phyloP scores from a whole-genome alignment of 2,329 filamentous ascomycete species.

The Stemphylium beticola region DNA sequence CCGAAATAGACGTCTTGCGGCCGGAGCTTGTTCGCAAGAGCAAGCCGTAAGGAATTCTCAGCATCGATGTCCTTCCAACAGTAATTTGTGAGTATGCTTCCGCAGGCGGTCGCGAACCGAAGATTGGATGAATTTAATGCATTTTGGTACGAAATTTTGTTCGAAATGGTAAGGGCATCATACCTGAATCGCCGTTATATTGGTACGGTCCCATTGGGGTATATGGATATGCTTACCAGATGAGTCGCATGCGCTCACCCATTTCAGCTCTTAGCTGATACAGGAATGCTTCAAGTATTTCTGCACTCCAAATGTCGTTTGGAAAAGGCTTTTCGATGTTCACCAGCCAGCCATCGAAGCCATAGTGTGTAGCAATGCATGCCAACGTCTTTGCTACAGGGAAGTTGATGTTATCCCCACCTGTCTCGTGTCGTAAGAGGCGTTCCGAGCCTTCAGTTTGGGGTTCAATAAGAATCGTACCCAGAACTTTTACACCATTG shows the following conservation, averaged over 20 bases:
- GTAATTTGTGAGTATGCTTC: conserved; percentile 55
- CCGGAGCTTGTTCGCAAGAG: conserved; percentile 30
- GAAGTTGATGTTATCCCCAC: conserved; percentile 32
- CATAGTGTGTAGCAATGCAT: conserved; percentile 49
- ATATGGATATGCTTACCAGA: conserved; percentile 47
- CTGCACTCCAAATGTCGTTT: conserved; percentile 35
- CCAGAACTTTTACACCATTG: conserved; percentile 53
- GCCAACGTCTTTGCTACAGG: conserved; percentile 49
- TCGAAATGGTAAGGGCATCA: conserved; percentile 53
- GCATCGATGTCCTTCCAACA: conserved; percentile 48
- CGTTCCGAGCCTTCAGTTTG: conserved; percentile 44
- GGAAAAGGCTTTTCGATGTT: conserved; percentile 55
- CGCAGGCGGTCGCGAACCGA: conserved; percentile 47
- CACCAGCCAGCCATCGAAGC: conserved; percentile 57
- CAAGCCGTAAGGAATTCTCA: conserved; percentile 31
- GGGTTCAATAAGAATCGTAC: conserved; percentile 54
- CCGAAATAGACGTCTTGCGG: conserved; percentile 48
- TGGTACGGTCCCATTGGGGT: neutral
- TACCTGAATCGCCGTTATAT: conserved; percentile 45
- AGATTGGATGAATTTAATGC: conserved; percentile 50
- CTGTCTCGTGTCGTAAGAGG: conserved; percentile 27
- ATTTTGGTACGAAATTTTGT: conserved; percentile 55
- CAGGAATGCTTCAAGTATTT: conserved; percentile 47
- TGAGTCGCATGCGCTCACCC: conserved; percentile 38
- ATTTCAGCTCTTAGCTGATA: conserved; percentile 43